Evolutionary conservation across 352 stramenopile genomes (phyloP), one percentile per base, ranked within the genome.

Genomic region (Globisporangium mamillatum): DNA sequence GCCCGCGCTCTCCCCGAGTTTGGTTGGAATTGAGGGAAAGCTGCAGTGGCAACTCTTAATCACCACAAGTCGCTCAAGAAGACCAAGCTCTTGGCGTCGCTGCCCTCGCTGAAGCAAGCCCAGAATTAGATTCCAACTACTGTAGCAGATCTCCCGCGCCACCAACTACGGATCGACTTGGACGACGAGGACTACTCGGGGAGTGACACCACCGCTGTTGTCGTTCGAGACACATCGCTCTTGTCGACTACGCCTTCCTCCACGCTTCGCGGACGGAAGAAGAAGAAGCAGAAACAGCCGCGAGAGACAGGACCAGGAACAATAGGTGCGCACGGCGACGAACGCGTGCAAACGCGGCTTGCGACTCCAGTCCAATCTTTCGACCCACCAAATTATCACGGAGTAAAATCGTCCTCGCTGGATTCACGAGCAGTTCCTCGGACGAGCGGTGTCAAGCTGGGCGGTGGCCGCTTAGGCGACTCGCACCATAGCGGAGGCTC

Each of bases 241-340:
- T 56, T 60, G 8, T 65, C 59, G 9, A 52, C 25, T 61, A 63
- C 54, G 22, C 34, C 62, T 20, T 38, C 62, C 25, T 44, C 62
- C 18, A 72, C 68, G 41, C 71, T 81, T 55, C 69, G 73, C 63
- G 75, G 69, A 7, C 67, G 75, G 18, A 80, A 70, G 41, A 77
- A 78, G 29, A 72, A 78, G 24, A 32, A 32, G 4, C 66, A 68
- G 52, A 63, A 53, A 46, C 60, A 63, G 74, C 64, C 38, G 27
- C 55, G 57, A 59, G 22, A 41, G 66, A 70, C 54, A 66, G 68
- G 63, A 24, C 61, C 62, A 59, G 66, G 12, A 53, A 78, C 68
- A 10, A 83, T 79, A 77, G 67, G 61, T 48, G 61, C 67, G 48
- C 71, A 76, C 71, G 72, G 79, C 62, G 75, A 80, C 73, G 75